phyloP scores from a whole-genome alignment of 768 basidiomycete genomes.

The Psilocybe tampanensis region DNA sequence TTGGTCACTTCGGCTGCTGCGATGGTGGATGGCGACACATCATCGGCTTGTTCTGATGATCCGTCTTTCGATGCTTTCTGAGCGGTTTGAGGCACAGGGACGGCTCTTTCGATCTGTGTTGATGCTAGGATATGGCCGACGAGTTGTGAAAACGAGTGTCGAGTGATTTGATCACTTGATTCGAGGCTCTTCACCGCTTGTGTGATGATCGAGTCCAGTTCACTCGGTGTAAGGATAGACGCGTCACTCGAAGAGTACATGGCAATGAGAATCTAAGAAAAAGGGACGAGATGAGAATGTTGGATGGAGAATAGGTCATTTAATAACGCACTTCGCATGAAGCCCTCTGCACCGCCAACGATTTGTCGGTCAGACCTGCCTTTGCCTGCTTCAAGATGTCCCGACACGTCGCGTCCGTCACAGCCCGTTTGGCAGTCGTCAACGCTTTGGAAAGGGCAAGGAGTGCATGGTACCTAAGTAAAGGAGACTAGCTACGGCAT shows the following conservation, averaged over 20 bases:
- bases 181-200: constrained; percentile 78
- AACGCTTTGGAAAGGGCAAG: constrained; percentile 78
- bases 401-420: constrained; percentile 75
- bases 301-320: not conserved
- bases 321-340: constrained; percentile 65
- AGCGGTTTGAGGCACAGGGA: constrained; percentile 44
- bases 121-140: constrained; percentile 83
- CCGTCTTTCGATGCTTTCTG: constrained; percentile 68
- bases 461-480: constrained; percentile 83
- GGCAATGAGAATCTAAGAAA: constrained; percentile 42
- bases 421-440: constrained; percentile 77
- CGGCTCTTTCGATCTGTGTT: constrained; percentile 71
- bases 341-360: constrained; percentile 82
- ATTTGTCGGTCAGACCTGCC: constrained; percentile 76
- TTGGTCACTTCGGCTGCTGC: constrained; percentile 60
- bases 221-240: constrained; percentile 57
- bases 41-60: constrained; percentile 59
- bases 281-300: not conserved
- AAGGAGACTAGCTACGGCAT: constrained; percentile 55
- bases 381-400: constrained; percentile 88
- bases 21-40: constrained; percentile 46
- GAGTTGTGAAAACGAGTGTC: constrained; percentile 78
- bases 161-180: constrained; percentile 78
- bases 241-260: constrained; percentile 60
- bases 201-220: constrained; percentile 76